phyloP scores from a whole-genome alignment of 345 rosid species.

The Euphorbia tirucalli region DNA sequence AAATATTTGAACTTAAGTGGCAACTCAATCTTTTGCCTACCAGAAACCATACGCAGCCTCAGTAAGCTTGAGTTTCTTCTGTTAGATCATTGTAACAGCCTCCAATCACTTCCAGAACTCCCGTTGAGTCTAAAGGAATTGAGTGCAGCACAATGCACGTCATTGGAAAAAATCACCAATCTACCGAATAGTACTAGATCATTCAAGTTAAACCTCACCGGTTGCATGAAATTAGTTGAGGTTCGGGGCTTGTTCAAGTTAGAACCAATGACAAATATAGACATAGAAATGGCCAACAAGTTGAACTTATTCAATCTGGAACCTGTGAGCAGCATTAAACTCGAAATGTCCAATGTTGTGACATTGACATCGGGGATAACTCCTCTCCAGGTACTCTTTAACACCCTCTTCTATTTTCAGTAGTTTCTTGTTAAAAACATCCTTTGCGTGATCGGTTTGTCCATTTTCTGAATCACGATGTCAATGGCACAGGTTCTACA shows the following conservation, averaged over 20 bases:
- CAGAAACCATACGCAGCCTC: constrained; percentile 10
- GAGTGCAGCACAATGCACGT: neutral
- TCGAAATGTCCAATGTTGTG: neutral
- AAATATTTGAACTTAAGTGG: constrained; percentile 10
- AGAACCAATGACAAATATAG: neutral
- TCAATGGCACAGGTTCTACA: constrained; percentile 16
- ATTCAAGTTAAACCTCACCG: neutral
- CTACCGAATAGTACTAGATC: constrained; percentile 3
- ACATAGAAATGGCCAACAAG: neutral
- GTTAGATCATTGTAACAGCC: constrained; percentile 5
- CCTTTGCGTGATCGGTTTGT: neutral
- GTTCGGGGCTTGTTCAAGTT: constrained; percentile 15
- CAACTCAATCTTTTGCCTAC: constrained; percentile 16
- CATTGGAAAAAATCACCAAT: neutral
- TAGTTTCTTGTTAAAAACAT: neutral
- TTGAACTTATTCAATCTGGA: neutral
- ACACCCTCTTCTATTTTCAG: neutral
- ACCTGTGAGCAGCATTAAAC: neutral
- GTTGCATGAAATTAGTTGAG: constrained; percentile 12
- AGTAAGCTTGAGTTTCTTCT: constrained; percentile 13
- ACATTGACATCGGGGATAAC: neutral
- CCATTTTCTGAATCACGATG: neutral
- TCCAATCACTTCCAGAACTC: constrained; percentile 17
- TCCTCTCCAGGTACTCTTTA: constrained; percentile 17
- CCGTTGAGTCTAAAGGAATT: constrained; percentile 10